Evolutionary conservation across 306 rosid species (phyloP).

Genomic region (Hylodesmum podocarpum): DNA sequence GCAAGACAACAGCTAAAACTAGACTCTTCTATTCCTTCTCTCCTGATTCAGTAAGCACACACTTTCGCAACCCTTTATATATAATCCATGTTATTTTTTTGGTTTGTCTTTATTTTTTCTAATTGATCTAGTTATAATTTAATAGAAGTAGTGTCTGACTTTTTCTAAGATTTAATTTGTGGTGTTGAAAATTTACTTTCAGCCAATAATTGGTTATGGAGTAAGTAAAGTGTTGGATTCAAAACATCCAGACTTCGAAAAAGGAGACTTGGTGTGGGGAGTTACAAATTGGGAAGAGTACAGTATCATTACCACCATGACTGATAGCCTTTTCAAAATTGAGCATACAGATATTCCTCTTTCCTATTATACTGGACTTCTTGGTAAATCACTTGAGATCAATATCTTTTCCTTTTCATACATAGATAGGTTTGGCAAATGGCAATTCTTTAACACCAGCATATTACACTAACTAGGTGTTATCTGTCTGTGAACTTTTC

Average conservation of each 20-base stretch:
- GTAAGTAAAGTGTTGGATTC: conserved; percentile 47
- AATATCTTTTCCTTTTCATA: neutral
- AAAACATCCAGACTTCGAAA: conserved; percentile 37
- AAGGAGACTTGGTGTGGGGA: conserved; percentile 45
- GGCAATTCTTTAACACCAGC: neutral
- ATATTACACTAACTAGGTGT: neutral
- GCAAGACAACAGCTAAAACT: neutral
- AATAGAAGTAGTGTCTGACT: neutral
- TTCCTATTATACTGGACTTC: conserved; percentile 45
- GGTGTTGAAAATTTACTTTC: neutral
- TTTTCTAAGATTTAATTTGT: neutral
- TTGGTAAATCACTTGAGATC: conserved; percentile 18
- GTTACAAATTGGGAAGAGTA: conserved; percentile 53
- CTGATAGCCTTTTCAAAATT: conserved; percentile 40
- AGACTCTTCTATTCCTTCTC: conserved; percentile 28
- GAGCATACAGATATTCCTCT: conserved; percentile 45
- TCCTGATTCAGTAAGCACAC: conserved; percentile 44
- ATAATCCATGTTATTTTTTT: neutral
- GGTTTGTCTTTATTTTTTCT: neutral
- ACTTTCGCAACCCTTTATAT: neutral
- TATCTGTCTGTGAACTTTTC: neutral
- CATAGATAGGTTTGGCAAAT: neutral
- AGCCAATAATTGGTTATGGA: conserved; percentile 46
- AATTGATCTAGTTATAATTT: neutral
- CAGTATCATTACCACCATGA: conserved; percentile 35